Base-by-base conservation (phyloP, 805 yeast species). In the Ogataea trehaloabstinens region DNA sequence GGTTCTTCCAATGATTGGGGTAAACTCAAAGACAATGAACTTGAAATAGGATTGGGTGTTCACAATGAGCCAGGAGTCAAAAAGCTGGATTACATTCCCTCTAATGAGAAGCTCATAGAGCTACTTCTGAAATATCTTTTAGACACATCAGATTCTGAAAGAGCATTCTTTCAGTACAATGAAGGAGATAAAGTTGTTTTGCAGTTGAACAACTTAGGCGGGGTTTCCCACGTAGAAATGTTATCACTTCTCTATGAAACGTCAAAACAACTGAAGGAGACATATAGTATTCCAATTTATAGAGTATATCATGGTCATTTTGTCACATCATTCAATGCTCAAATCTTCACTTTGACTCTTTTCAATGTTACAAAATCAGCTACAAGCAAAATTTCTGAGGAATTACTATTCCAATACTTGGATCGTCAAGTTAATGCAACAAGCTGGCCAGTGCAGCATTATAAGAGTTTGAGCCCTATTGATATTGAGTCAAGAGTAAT, bases 11-110 rank as follows among this genome's bases (percentile, higher is more conserved):
- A 39, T 1, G 46, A 51, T 24, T 53, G 53, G 52, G 58, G 58
- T 10, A 47, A 52, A 30, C 44, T 64, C 35, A 55, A 46, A 12
- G 47, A 47, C 6, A 53, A 55, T 37, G 58, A 64, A 41, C 46
- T 61, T 21, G 70, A 65, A 35, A 46, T 64, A 19, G 68, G 70
- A 6, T 45, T 65, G 12, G 68, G 70, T 15, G 65, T 65, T 31
- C 71, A 66, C 42, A 66, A 65, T 42, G 71, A 66, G 43, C 68
- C 68, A 0, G 68, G 68, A 16, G 64, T 61, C 6, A 43, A 51
- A 22, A 63, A 62, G 41, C 32, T 61, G 12, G 51, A 58, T 18
- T 37, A 48, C n/a, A 49, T 65, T 34, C 68, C 68, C 6, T 34
- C 54, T 6, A 64, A 60, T 31, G 68, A 63, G 37, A 61, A 52